A percentile compares a stretch with the other conserved stretches of the same genome.
Conservation (phyloP, 2,329 filamentous ascomycete genomes). For the Exserohilum rostratum region DNA sequence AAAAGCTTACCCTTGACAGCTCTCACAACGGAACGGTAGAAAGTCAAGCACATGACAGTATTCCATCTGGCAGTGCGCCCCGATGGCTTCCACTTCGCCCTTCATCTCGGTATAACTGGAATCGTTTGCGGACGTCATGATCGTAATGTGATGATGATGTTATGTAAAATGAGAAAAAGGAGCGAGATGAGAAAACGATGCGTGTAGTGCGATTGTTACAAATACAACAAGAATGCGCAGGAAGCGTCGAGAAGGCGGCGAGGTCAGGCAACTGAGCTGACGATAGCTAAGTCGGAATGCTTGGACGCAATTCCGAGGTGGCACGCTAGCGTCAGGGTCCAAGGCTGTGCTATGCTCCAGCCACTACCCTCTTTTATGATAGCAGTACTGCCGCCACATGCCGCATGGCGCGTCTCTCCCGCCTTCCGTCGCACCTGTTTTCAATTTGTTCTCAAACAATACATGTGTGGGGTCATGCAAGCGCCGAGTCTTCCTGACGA, state of each 20-base stretch:
- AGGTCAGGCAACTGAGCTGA: slow-evolving; percentile 18
- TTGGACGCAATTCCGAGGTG: slow-evolving; percentile 5
- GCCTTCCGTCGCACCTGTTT: no score
- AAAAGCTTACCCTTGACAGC: slow-evolving; percentile 66
- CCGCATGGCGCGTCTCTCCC: no score
- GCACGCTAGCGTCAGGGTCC: slow-evolving; percentile 12
- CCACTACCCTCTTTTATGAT: not conserved
- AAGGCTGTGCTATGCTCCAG: not conserved
- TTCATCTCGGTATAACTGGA: slow-evolving; percentile 71
- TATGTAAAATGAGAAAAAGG: not conserved
- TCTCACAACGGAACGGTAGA: slow-evolving; percentile 91
- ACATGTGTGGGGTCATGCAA: no score
- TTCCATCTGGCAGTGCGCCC: slow-evolving; percentile 86
- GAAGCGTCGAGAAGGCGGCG: slow-evolving; percentile 28
- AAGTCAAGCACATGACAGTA: slow-evolving; percentile 97
- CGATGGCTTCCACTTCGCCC: slow-evolving; percentile 81
- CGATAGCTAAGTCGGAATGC: slow-evolving; percentile 19
- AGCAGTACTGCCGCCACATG: slow-evolving; percentile 1
- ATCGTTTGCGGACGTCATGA: slow-evolving; percentile 26
- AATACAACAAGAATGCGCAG: slow-evolving; percentile 16
- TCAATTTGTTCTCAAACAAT: no score
- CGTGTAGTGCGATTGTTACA: not conserved
- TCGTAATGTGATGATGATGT: not conserved
- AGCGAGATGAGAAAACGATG: not conserved
- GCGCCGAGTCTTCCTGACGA: not conserved